Percentiles rank a stretch among this genome's conserved stretches.
Evolutionary conservation across 148 eudicot species (phyloP).

Genomic region (Vaccinium corymbosum): DNA sequence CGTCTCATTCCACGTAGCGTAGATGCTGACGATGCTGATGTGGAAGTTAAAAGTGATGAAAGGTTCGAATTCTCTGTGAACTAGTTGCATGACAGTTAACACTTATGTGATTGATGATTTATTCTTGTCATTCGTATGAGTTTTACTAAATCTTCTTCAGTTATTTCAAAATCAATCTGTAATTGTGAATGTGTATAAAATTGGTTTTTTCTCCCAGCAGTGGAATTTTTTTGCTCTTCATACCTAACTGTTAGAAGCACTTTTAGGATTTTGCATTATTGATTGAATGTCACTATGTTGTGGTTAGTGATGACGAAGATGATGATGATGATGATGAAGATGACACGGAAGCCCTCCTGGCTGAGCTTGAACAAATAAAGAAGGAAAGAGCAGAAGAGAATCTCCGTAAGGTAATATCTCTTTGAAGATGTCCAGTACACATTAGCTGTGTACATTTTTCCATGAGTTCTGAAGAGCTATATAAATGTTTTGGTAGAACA

Average conservation of each 20-base stretch:
- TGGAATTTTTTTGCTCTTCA: not conserved
- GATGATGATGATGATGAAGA: slow-evolving; percentile 91
- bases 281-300: not conserved
- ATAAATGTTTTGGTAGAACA: not conserved
- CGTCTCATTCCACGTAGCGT: slow-evolving; percentile 61
- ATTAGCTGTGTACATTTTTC: too few species aligned
- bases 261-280: not conserved
- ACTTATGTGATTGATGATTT: not conserved
- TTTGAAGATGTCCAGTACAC: not conserved
- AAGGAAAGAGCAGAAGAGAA: slow-evolving; percentile 94
- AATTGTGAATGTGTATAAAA: not conserved
- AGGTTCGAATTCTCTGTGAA: slow-evolving; percentile 34
- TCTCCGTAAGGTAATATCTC: slow-evolving; percentile 55
- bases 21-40: slow-evolving; percentile 97
- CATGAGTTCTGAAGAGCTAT: not conserved
- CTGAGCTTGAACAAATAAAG: slow-evolving; percentile 86
- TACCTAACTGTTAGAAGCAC: not conserved
- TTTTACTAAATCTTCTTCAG: not conserved
- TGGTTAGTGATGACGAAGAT: slow-evolving; percentile 63
- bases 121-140: not conserved
- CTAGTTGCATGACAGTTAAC: not conserved
- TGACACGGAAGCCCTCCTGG: slow-evolving; percentile 90
- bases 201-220: not conserved
- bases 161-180: not conserved
- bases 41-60: slow-evolving; percentile 69